Base-by-base conservation (phyloP, 768 basidiomycete species). In the Lactarius psammicola region DNA sequence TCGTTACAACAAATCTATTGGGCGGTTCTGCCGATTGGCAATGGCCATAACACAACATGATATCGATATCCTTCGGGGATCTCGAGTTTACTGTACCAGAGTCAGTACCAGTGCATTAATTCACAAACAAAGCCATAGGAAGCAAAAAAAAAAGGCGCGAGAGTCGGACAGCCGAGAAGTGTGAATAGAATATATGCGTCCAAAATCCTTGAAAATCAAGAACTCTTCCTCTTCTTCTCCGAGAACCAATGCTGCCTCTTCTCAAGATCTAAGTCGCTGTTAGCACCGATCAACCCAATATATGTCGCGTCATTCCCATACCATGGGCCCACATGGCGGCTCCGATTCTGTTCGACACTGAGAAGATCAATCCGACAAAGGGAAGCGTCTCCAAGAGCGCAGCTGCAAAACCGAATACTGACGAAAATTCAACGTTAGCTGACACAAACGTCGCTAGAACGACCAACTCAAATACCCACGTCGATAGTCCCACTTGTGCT, bases 291-390 rank as follows among this genome's bases (percentile, higher is more conserved):
- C 49, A 2, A 15, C 13, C 28, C 13, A 28, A 53, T 40, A 11
- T 49, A 30, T 3, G 2, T n/a, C 6, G 15, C 7, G 26, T 56
- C 28, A 23, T 36, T 51, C 34, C 34, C 30, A 71, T 80, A 90
- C 89, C 90, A 68, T 88, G 86, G 5, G 91, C 90, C 89, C 93
- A 97, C 95, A 97, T 96, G 1, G 94, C 94, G 2, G 92, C 95
- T 8, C 94, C 94, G 30, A 96, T 84, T 9, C 92, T 82, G 73
- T 96, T 95, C 0, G 92, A 94, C n/a, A 96, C 80, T 2, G 87
- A 87, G 73, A 96, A 93, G 13, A 89, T 75, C 4, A 96, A 77
- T 0, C 95, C 95, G 4, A 94, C 72, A 64, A 96, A 82, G 74
- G 95, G 95, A 0, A 96, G 76, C 2, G 83, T 82, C 76, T 96